Evolutionary conservation across 2,329 filamentous ascomycete species (phyloP), one percentile per base, ranked within the genome.

Genomic region (Ophiostoma angusticollis): DNA sequence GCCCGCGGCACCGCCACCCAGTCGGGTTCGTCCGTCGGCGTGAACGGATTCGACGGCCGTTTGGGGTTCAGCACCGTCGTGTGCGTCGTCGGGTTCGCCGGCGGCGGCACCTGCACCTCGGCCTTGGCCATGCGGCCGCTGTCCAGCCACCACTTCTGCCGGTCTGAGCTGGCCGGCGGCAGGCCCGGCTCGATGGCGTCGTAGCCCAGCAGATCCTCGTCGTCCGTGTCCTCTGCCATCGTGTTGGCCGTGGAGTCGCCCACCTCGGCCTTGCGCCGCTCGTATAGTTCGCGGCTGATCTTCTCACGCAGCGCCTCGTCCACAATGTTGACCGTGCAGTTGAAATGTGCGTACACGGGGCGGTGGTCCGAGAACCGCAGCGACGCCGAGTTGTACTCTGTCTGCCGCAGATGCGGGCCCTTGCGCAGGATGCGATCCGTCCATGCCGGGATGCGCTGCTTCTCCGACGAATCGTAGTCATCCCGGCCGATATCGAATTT

Each of bases 361-460:
- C 87, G 74, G 58, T 98, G 91, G 54, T 98, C 91, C 0, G 91
- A 98, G 56, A 96, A 94, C 11, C 72, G 74, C 25, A 98, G 65
- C 22, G 84, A 78, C 4, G 87, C 86, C 38, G 74, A 80, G 52
- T 84, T 74, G 58, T 98, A 98, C 23, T 82, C 72, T 9, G 82
- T 65, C 55, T 96, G 91, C 30, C 78, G 77, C 25, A 98, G 70
- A 49, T 85, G 87, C 43, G 73, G 65, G 7, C 91, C 91, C 61
- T 87, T 93, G 43, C 84, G 80, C 8, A 98, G 63, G 32, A 98
- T 82, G 27, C 91, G 82, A 58, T 98, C 91, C 44, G 87, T 95
- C 91, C 91, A 98, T 1, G 91, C 91, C 3, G 91, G 91, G 45
- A 96, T 95, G 13, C 91, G 79, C 39, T 80, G 78, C 58, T 98